phyloP scores from a whole-genome alignment of 352 stramenopile genomes.

The Saprolegnia parasitica region DNA sequence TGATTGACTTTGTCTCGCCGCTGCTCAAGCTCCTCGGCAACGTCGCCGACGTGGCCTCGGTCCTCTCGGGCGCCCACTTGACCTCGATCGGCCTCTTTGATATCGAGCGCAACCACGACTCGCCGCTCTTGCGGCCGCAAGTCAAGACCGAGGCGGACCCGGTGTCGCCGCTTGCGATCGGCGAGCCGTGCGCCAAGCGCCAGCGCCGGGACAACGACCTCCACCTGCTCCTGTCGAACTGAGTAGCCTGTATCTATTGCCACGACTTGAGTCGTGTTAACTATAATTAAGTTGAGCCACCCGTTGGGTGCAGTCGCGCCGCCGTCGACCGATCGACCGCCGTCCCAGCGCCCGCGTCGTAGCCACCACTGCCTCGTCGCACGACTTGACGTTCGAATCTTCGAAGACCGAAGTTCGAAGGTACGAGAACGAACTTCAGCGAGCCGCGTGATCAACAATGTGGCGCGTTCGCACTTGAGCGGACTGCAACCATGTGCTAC shows the following conservation, averaged over 20 bases:
- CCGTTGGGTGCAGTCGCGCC: neutral
- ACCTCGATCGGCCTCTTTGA: conserved; percentile 24
- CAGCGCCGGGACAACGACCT: neutral
- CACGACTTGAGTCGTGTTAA: neutral
- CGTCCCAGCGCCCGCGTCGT: too few species aligned
- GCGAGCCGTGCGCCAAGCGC: neutral
- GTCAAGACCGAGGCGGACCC: neutral
- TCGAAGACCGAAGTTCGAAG: too few species aligned
- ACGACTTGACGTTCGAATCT: too few species aligned
- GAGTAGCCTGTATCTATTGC: neutral
- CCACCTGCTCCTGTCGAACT: neutral
- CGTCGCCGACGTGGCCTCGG: conserved; percentile 9
- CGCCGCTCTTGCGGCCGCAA: neutral
- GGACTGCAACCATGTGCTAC: too few species aligned
- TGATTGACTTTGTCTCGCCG: conserved; percentile 33
- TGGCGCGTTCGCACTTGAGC: too few species aligned
- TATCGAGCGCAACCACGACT: conserved; percentile 20
- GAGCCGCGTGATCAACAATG: too few species aligned
- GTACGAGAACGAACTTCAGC: too few species aligned
- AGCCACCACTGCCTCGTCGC: too few species aligned
- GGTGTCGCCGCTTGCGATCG: neutral
- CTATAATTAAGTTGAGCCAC: conserved; percentile 2
- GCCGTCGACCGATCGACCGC: too few species aligned
- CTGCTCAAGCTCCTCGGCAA: conserved; percentile 25
- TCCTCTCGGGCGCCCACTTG: conserved; percentile 22